A percentile compares a stretch with the other conserved stretches of the same genome.
Conservation (phyloP, 306 rosid species). For the Cyamopsis tetragonoloba region DNA sequence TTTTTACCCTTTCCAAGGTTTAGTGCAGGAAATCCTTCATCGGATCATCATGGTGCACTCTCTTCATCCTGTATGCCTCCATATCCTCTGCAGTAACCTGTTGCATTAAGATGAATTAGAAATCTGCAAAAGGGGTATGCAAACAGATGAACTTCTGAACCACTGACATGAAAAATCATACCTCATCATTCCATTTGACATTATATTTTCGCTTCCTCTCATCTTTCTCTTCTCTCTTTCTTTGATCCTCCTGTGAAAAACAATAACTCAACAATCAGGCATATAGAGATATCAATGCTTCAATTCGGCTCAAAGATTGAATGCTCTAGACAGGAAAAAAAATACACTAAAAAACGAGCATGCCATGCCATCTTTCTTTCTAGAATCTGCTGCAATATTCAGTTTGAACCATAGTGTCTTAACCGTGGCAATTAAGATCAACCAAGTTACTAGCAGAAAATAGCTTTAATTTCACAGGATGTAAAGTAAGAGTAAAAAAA, state of each 20-base stretch:
- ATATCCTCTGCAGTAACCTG: conserved; percentile 25
- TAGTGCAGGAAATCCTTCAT: conserved; percentile 16
- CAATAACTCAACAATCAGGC: background rate
- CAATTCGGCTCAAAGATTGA: background rate
- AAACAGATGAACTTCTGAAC: background rate
- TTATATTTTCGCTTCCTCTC: conserved; percentile 32
- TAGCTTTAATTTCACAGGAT: background rate
- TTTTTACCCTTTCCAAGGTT: background rate
- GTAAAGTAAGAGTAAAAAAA: background rate
- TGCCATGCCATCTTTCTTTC: background rate
- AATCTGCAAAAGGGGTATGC: background rate
- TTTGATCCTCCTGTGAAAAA: conserved; percentile 20
- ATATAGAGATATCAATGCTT: background rate
- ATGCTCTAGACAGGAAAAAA: background rate
- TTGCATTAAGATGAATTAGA: background rate
- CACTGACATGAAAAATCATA: background rate
- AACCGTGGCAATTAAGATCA: background rate
- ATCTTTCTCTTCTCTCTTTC: conserved; percentile 27
- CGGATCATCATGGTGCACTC: conserved; percentile 28
- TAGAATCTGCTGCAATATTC: conserved; percentile 2
- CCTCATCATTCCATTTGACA: conserved; percentile 26
- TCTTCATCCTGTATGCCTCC: conserved; percentile 32
- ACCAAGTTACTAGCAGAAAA: background rate
- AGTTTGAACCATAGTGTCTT: background rate
- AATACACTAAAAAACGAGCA: background rate